These are phyloP conservation scores for Chlamydomonas sphaeroides DNA, from an alignment of 139 green algal species.

Conservation along the genomic window DNA sequence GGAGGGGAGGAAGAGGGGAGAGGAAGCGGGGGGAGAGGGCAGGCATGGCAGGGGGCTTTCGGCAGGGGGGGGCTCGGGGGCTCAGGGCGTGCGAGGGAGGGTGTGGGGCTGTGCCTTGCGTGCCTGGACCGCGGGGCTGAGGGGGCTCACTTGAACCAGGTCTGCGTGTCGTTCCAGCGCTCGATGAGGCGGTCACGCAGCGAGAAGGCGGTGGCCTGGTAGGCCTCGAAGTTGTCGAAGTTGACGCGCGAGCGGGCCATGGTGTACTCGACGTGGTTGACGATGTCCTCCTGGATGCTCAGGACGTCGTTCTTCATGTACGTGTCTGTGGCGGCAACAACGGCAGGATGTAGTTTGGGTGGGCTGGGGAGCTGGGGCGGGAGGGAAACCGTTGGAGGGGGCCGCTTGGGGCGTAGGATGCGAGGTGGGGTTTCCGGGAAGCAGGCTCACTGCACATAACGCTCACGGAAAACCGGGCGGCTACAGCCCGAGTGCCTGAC, in stretches of 20 bases:
- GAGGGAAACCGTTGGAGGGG: background rate
- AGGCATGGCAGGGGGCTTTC: too few species aligned
- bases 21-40: background rate
- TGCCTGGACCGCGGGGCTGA: too few species aligned
- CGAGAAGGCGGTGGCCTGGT: constrained; percentile 85
- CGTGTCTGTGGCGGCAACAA: constrained; percentile 74
- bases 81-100: too few species aligned
- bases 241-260: constrained; percentile 92
- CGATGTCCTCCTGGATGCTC: constrained; percentile 95
- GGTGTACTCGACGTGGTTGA: constrained; percentile 99
- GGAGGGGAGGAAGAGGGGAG: background rate
- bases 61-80: too few species aligned
- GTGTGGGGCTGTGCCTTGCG: too few species aligned
- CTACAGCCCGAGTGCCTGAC: too few species aligned
- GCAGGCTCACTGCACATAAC: too few species aligned
- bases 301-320: constrained; percentile 97
- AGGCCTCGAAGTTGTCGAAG: constrained; percentile 96
- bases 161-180: constrained; percentile 98
- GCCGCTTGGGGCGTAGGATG: too few species aligned
- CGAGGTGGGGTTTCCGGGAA: too few species aligned
- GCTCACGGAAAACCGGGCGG: too few species aligned
- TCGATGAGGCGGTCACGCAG: constrained; percentile 97
- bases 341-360: background rate
- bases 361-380: background rate
- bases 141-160: constrained; percentile 95